Conservation (phyloP, 2,329 filamentous ascomycete species). For the Cryphonectria parasitica region DNA sequence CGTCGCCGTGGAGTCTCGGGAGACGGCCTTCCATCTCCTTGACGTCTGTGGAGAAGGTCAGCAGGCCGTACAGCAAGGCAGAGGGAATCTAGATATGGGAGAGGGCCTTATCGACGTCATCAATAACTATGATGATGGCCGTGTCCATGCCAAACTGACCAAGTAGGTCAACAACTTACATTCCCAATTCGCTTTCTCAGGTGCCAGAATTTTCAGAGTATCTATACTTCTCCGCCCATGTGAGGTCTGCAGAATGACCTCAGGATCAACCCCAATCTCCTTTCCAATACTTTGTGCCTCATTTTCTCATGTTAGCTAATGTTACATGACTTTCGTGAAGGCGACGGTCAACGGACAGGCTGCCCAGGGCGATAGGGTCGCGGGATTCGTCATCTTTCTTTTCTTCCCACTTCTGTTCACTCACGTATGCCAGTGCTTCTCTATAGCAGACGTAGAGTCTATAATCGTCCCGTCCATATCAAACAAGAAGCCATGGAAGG, state of each 20-base stretch:
- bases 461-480: constrained; percentile 86
- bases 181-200: constrained; percentile 88
- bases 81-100: too few relatives aligned
- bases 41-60: constrained; percentile 62
- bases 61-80: not conserved
- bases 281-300: constrained; percentile 64
- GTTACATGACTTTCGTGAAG: constrained; percentile 9
- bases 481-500: constrained; percentile 65
- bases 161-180: constrained; percentile 64
- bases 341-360: not conserved
- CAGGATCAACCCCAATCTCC: constrained; percentile 83
- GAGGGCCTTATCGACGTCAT: too few relatives aligned
- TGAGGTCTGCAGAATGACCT: constrained; percentile 84
- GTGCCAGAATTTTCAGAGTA: constrained; percentile 75
- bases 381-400: too few relatives aligned
- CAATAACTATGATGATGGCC: too few relatives aligned
- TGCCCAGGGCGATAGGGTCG: not conserved
- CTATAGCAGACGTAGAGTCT: constrained; percentile 76
- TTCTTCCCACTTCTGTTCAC: constrained; percentile 30
- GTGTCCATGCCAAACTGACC: too few relatives aligned
- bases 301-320: constrained; percentile 15
- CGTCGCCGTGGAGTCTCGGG: constrained; percentile 73
- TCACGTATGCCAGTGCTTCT: constrained; percentile 76
- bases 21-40: constrained; percentile 76
- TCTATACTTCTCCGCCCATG: constrained; percentile 92